Base-by-base conservation (phyloP, 495 filamentous ascomycete species). In the Choiromyces venosus region DNA sequence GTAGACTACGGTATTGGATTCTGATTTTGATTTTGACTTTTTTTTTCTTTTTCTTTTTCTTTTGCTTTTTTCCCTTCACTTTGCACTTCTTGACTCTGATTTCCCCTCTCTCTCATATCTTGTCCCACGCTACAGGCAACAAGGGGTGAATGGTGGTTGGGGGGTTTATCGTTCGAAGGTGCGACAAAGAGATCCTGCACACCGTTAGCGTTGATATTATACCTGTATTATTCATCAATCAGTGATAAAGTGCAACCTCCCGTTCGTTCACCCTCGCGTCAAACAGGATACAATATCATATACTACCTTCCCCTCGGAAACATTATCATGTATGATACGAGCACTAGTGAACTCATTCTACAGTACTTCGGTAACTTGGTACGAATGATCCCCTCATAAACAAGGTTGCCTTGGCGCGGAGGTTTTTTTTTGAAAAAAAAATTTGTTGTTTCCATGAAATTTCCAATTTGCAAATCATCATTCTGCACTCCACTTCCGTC, bases 291-390 rank as follows among this genome's bases (percentile, higher is more conserved):
- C n/a, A 14, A 29, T 56, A 21, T 7, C 2, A 8, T 21, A 70
- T 68, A 69, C 52, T 67, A 61, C 65, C 73, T 68, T 73, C 69
- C 65, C 74, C 72, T 75, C 72, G 74, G 67, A 76, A 76, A 74
- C 66, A 36, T 56, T 46, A 44, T 73, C 46, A 29, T 56, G 46
- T 25, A 29, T 10, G 46, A 56, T 25, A 29, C n/a, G 46, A 56
- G 46, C 46, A 56, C 42, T 19, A 21, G 42, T 46, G 6, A 46
- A 3, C 18, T 46, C 7, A n/a, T n/a, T n/a, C n/a, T n/a, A n/a
- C n/a, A n/a, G n/a, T 46, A n/a, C 42, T 46, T 46, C 9, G 42
- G 42, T 21, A 46, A 46, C 19, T 21, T 7, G 18, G 42, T 46
- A 19, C 42, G 42, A 46, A 21, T 46, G 42, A 46, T 46, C 42